Evolutionary conservation across 176 grass and related monocot genomes (phyloP), one percentile per base, ranked within the genome.

Genomic region (Chrysopogon serrulatus): DNA sequence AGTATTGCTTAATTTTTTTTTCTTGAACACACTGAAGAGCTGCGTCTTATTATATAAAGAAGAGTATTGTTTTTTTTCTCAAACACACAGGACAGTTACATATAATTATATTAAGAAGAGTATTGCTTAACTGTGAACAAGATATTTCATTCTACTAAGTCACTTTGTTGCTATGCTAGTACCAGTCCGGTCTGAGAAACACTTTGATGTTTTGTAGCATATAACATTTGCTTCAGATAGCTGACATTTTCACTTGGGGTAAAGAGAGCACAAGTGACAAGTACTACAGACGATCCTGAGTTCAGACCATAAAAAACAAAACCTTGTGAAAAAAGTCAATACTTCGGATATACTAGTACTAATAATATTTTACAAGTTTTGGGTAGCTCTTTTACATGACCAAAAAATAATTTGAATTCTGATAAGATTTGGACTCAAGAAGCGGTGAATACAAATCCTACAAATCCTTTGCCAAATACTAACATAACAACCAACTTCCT

Each of bases 61-160:
- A n/a, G n/a, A n/a, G n/a, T n/a, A n/a, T n/a, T n/a, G n/a, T n/a
- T n/a, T n/a, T n/a, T n/a, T n/a, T n/a, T n/a, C n/a, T n/a, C n/a
- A n/a, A n/a, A n/a, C n/a, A n/a, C n/a, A n/a, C n/a, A n/a, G n/a
- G n/a, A n/a, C n/a, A n/a, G n/a, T n/a, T n/a, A n/a, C n/a, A n/a
- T n/a, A n/a, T n/a, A n/a, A n/a, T n/a, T n/a, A n/a, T n/a, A n/a
- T n/a, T n/a, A n/a, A n/a, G n/a, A n/a, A n/a, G n/a, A n/a, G n/a
- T 35, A 31, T 42, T n/a, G 42, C 71, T 71, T 53, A 77, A 36
- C 14, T 72, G 27, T 54, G 80, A 72, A 81, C 48, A 74, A 56
- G 49, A 32, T 84, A 40, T n/a, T n/a, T n/a, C n/a, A 66, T 53
- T 27, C 16, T 65, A 51, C 10, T 54, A 53, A 82, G 74, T 31